These are phyloP conservation scores for Musa beccarii DNA, from an alignment of 176 grass and related monocot genomes.

Conservation along the genomic window DNA sequence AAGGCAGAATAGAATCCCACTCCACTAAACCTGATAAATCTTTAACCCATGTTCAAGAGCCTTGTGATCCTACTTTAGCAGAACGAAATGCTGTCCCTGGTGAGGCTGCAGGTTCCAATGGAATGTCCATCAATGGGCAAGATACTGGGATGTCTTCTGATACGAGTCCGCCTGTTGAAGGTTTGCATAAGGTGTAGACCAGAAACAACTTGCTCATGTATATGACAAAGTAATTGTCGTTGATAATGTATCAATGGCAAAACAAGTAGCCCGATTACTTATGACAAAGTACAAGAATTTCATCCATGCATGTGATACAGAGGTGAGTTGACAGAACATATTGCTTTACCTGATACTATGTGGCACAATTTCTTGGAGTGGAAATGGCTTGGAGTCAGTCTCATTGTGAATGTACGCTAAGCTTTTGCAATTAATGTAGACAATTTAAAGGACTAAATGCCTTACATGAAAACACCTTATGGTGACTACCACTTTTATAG, in stretches of 20 bases:
- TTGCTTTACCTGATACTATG: neutral
- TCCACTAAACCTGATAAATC: no score
- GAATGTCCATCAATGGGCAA: neutral
- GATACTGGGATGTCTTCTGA: neutral
- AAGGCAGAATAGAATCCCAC: no score
- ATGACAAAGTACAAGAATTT: conserved; percentile 67
- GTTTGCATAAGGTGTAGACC: conserved; percentile 4
- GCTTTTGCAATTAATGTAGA: no score
- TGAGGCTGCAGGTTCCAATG: neutral
- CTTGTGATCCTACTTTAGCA: no score
- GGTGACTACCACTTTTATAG: no score
- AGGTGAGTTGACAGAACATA: conserved; percentile 25
- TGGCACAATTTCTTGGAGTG: neutral
- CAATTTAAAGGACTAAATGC: no score
- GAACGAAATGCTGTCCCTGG: no score
- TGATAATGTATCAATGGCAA: conserved; percentile 54
- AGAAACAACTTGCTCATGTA: conserved; percentile 32
- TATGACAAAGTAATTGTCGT: conserved; percentile 68
- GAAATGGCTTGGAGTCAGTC: neutral
- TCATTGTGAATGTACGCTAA: neutral
- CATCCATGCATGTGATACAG: conserved; percentile 87
- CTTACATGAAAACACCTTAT: no score
- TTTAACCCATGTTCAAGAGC: no score
- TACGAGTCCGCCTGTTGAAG: neutral
- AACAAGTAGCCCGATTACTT: conserved; percentile 56